Percentiles rank a stretch among this genome's conserved stretches.
These are phyloP conservation scores for Metarhizium guizhouense DNA, from an alignment of 2,329 filamentous ascomycete species.

Conservation along the genomic window DNA sequence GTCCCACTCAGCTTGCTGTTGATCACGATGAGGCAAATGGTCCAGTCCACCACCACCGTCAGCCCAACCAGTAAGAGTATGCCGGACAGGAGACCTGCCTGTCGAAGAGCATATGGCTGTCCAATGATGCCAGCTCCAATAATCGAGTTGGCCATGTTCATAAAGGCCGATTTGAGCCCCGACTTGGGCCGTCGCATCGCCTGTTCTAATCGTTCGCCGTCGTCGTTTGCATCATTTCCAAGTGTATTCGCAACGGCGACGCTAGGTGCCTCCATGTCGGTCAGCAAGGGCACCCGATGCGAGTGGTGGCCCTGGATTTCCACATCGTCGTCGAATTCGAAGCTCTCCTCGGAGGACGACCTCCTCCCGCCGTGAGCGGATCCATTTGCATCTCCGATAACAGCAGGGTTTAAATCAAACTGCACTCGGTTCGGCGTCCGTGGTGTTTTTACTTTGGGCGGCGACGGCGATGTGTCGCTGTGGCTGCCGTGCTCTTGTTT, in stretches of 20 bases:
- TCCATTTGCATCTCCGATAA: conserved; percentile 24
- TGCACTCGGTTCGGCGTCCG: conserved; percentile 61
- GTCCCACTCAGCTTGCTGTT: conserved; percentile 95
- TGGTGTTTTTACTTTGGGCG: conserved; percentile 11
- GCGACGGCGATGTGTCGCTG: conserved; percentile 7
- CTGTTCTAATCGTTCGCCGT: conserved; percentile 36
- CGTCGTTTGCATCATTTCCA: conserved; percentile 29
- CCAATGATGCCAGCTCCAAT: conserved; percentile 71
- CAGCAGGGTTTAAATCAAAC: conserved; percentile 52
- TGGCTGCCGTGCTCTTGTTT: conserved; percentile 12
- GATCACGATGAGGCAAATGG: conserved; percentile 90
- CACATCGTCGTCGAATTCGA: conserved; percentile 32
- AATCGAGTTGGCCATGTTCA: conserved; percentile 99
- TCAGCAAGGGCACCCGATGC: conserved; percentile 64
- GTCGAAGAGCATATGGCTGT: conserved; percentile 91
- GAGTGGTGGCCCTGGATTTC: conserved; percentile 38
- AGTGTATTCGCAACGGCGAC: conserved; percentile 54
- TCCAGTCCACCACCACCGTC: conserved; percentile 90
- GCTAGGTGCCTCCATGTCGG: conserved; percentile 74
- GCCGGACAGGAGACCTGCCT: conserved; percentile 80
- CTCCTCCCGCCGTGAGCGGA: conserved; percentile 2
- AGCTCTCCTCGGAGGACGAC: conserved; percentile 32
- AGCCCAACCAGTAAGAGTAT: conserved; percentile 67
- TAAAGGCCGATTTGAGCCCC: conserved; percentile 79
- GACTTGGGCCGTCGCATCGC: conserved; percentile 67